phyloP scores from a whole-genome alignment of 495 filamentous ascomycete species.

The Hypoxylon fragiforme region DNA sequence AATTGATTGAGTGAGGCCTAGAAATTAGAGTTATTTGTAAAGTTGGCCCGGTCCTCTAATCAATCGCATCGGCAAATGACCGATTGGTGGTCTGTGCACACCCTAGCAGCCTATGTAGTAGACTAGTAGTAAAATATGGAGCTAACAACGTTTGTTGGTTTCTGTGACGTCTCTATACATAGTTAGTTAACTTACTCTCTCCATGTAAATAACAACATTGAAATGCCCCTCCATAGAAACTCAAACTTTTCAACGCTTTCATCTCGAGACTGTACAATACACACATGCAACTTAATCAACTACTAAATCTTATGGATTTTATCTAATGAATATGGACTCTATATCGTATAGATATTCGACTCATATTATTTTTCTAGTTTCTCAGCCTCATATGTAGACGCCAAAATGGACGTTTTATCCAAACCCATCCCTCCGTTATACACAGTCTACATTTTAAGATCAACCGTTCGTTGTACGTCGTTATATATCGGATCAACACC shows the following conservation, averaged over 20 bases:
- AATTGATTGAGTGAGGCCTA: too few species aligned
- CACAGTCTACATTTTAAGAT: conserved; percentile 81
- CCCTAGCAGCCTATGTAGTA: too few species aligned
- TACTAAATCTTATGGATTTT: too few species aligned
- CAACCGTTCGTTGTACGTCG: conserved; percentile 63
- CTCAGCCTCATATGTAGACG: conserved; percentile 17
- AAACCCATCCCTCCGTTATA: conserved; percentile 60
- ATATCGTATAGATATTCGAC: not conserved
- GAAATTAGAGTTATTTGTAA: too few species aligned
- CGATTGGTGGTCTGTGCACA: too few species aligned
- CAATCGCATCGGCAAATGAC: too few species aligned
- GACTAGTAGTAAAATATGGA: not conserved
- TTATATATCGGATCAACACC: conserved; percentile 93
- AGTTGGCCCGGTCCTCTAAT: too few species aligned
- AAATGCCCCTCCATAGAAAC: not conserved
- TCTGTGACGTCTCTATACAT: too few species aligned
- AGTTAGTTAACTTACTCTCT: too few species aligned
- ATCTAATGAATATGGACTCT: conserved; percentile 14
- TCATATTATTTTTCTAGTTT: conserved; percentile 1
- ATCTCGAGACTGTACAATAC: not conserved
- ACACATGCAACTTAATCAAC: not conserved
- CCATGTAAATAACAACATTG: conserved; percentile 4
- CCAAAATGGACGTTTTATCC: conserved; percentile 40
- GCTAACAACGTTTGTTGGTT: not conserved
- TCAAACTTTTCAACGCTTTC: not conserved